These are phyloP conservation scores for Salix koriyanagi DNA, from an alignment of 345 rosid species.

Conservation along the genomic window DNA sequence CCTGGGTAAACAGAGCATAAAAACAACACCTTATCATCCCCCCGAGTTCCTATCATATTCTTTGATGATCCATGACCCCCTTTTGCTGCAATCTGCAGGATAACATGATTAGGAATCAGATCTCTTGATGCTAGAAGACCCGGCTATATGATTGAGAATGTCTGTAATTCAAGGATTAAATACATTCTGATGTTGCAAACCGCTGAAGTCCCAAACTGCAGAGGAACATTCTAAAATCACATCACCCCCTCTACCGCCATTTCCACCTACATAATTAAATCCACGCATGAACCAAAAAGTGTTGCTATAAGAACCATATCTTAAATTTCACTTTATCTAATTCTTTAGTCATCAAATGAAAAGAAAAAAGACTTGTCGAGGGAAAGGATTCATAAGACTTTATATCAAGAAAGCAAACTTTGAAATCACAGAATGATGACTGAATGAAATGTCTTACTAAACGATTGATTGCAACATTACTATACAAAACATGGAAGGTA, in stretches of 20 bases:
- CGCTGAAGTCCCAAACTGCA: conserved; percentile 84
- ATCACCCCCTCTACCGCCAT: conserved; percentile 97
- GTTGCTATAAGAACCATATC: background rate
- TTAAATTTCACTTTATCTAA: background rate
- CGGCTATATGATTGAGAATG: background rate
- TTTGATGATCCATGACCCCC: conserved; percentile 83
- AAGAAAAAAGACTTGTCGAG: background rate
- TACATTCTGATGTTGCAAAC: conserved; percentile 80
- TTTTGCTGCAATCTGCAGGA: conserved; percentile 61
- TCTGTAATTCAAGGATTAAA: conserved; percentile 22
- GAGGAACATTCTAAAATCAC: conserved; percentile 82
- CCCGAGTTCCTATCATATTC: conserved; percentile 82
- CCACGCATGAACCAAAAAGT: conserved; percentile 8
- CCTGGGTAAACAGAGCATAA: conserved; percentile 1
- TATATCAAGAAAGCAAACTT: background rate
- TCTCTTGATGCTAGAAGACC: background rate
- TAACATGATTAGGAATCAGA: background rate
- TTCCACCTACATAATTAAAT: conserved; percentile 58
- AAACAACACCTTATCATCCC: conserved; percentile 71
- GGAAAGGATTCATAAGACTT: background rate
- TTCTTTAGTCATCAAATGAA: background rate
- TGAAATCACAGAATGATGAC: background rate
- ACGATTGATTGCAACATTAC: background rate
- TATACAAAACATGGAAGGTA: background rate
- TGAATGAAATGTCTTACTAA: background rate